These are phyloP conservation scores for Cryptococcus jaspeensis DNA, from an alignment of 1,284 basidiomycete genomes.

Conservation along the genomic window DNA sequence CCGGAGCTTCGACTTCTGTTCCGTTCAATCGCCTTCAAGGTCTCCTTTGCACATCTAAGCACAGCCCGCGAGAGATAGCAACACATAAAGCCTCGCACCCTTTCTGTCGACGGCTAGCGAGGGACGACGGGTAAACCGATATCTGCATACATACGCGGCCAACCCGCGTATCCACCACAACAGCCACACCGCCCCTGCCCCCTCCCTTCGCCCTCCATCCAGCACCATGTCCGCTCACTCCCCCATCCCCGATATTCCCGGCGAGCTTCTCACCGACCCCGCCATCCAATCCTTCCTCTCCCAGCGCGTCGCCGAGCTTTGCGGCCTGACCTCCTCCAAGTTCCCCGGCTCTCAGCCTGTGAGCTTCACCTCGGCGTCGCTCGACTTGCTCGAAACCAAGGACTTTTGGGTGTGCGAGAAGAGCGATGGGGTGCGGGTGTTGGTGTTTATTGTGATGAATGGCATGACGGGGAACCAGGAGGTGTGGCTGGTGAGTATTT, in stretches of 20 bases:
- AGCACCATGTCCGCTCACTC: conserved; percentile 27
- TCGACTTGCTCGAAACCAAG: conserved; percentile 72
- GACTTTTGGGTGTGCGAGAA: conserved; percentile 99
- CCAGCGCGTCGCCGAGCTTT: conserved; percentile 62
- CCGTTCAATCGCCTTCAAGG: no score
- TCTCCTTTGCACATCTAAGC: no score
- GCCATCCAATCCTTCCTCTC: conserved; percentile 64
- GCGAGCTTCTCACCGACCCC: conserved; percentile 47
- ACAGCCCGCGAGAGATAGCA: no score
- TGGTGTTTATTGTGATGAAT: conserved; percentile 72
- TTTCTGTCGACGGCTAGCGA: no score
- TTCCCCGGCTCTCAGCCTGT: conserved; percentile 94
- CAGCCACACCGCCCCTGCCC: background rate
- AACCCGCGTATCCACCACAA: background rate
- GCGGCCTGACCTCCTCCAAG: conserved; percentile 60
- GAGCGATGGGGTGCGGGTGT: conserved; percentile 92
- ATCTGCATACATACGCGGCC: background rate
- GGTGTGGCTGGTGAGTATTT: conserved; percentile 67
- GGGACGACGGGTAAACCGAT: background rate
- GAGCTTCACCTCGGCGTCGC: conserved; percentile 70
- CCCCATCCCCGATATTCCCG: conserved; percentile 49
- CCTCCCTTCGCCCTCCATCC: background rate
- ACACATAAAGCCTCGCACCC: no score
- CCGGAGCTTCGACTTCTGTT: background rate
- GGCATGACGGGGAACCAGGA: conserved; percentile 61